Evolutionary conservation across 2,329 filamentous ascomycete species (phyloP).

Genomic region (Amylocarpus encephaloides): DNA sequence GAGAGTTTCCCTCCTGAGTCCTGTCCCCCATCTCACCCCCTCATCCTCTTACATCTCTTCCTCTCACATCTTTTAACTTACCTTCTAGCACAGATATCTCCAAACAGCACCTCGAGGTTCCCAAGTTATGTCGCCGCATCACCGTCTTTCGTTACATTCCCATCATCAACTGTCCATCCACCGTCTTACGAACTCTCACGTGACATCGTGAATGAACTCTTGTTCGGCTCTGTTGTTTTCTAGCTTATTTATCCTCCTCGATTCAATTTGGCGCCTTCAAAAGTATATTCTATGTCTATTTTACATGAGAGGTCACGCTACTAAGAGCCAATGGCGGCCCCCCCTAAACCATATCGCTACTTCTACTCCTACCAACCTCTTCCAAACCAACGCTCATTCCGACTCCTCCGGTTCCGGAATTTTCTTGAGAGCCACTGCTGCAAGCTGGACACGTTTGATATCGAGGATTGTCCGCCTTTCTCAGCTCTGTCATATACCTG

Average conservation of each 20-base stretch:
- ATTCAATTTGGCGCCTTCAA: neutral
- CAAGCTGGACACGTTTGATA: constrained; percentile 5
- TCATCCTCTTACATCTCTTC: too few species aligned
- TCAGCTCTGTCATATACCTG: constrained; percentile 7
- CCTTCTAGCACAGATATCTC: too few species aligned
- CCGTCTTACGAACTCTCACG: too few species aligned
- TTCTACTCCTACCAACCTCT: constrained; percentile 5
- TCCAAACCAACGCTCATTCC: neutral
- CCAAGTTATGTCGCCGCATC: too few species aligned
- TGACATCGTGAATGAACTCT: too few species aligned
- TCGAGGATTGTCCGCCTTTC: constrained; percentile 5
- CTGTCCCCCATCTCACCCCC: too few species aligned
- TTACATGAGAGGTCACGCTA: too few species aligned
- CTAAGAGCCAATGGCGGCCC: constrained; percentile 1
- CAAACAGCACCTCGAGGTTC: too few species aligned
- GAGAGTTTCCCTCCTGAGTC: neutral
- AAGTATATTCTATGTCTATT: neutral
- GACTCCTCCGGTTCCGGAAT: constrained; percentile 6
- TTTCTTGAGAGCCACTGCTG: constrained; percentile 5
- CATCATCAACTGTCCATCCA: too few species aligned
- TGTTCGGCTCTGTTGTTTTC: too few species aligned
- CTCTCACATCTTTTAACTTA: too few species aligned
- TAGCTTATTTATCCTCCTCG: neutral
- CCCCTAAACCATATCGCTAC: constrained; percentile 2
- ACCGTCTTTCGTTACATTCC: too few species aligned